phyloP scores from a whole-genome alignment of 176 grass and related monocot species.

The Ensete glaucum region DNA sequence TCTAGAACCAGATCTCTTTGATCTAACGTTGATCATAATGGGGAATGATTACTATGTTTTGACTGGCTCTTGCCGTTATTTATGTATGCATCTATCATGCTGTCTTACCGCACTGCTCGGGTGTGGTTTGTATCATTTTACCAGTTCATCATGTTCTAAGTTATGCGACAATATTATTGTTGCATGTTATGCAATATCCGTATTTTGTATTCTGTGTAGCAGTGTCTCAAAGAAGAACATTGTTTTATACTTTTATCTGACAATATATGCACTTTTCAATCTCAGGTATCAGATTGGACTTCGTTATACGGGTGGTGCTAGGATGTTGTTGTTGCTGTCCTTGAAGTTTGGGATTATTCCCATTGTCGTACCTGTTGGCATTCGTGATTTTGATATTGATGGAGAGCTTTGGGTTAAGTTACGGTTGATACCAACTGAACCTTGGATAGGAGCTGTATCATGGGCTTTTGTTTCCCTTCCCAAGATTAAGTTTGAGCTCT shows the following conservation, averaged over 20 bases:
- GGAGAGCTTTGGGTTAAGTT: slow-evolving; percentile 96
- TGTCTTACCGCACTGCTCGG: too few relatives aligned
- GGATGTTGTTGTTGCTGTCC: slow-evolving; percentile 77
- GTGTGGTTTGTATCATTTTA: too few relatives aligned
- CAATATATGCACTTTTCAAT: slow-evolving; percentile 1
- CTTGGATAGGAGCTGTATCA: slow-evolving; percentile 87
- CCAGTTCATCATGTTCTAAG: too few relatives aligned
- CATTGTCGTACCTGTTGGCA: slow-evolving; percentile 65
- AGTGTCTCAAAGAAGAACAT: too few relatives aligned
- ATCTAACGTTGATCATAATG: too few relatives aligned
- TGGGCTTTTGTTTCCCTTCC: slow-evolving; percentile 98
- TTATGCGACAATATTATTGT: too few relatives aligned
- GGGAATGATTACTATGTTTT: too few relatives aligned
- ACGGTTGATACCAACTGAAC: slow-evolving; percentile 79
- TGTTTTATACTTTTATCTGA: not conserved
- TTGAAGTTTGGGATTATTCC: slow-evolving; percentile 71
- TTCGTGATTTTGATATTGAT: slow-evolving; percentile 94
- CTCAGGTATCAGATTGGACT: slow-evolving; percentile 95
- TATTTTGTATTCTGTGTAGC: too few relatives aligned
- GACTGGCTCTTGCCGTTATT: too few relatives aligned
- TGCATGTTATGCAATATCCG: too few relatives aligned
- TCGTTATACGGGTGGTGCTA: slow-evolving; percentile 80
- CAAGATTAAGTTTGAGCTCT: slow-evolving; percentile 86
- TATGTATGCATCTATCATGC: too few relatives aligned
- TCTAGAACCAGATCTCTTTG: too few relatives aligned